Conservation (phyloP, 805 yeast genomes). For the Kodamaea hsintzibuensis region DNA sequence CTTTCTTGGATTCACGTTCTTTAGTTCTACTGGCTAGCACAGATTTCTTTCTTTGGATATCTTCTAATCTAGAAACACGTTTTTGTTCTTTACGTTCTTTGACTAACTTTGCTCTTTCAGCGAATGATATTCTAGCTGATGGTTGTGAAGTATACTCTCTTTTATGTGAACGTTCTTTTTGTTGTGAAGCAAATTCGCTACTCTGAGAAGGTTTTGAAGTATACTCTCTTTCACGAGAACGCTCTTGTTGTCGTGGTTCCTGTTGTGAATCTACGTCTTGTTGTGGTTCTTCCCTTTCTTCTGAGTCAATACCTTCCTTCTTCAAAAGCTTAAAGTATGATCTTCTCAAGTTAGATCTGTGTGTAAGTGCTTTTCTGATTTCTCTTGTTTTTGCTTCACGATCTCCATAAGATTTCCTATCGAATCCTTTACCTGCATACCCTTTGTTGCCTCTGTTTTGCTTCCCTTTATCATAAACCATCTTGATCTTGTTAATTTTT, state of each 20-base stretch:
- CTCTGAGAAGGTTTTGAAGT: too few relatives aligned
- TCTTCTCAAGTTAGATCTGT: slow-evolving; percentile 78
- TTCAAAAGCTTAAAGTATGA: slow-evolving; percentile 78
- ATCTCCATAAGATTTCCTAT: slow-evolving; percentile 34
- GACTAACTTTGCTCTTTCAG: slow-evolving; percentile 46
- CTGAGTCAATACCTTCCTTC: slow-evolving; percentile 57
- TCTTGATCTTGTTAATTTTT: slow-evolving; percentile 1
- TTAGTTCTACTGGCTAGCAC: slow-evolving; percentile 36
- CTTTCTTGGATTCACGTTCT: slow-evolving; percentile 46
- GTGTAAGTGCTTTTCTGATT: slow-evolving; percentile 73
- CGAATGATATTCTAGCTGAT: slow-evolving; percentile 34
- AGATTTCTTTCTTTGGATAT: slow-evolving; percentile 38
- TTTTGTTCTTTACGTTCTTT: slow-evolving; percentile 48
- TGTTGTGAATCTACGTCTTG: slow-evolving; percentile 17
- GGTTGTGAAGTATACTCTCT: too few relatives aligned
- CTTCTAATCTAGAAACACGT: slow-evolving; percentile 39
- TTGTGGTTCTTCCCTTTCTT: slow-evolving; percentile 8
- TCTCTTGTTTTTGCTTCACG: slow-evolving; percentile 53
- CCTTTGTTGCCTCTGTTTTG: neutral
- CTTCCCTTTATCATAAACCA: slow-evolving; percentile 13
- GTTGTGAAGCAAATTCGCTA: too few relatives aligned
- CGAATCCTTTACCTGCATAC: slow-evolving; percentile 9
- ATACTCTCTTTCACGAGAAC: too few relatives aligned
- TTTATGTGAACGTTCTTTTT: too few relatives aligned
- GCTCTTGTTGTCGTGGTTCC: slow-evolving; percentile 14